Conservation (phyloP, 768 basidiomycete genomes). For the Amanita thiersii region DNA sequence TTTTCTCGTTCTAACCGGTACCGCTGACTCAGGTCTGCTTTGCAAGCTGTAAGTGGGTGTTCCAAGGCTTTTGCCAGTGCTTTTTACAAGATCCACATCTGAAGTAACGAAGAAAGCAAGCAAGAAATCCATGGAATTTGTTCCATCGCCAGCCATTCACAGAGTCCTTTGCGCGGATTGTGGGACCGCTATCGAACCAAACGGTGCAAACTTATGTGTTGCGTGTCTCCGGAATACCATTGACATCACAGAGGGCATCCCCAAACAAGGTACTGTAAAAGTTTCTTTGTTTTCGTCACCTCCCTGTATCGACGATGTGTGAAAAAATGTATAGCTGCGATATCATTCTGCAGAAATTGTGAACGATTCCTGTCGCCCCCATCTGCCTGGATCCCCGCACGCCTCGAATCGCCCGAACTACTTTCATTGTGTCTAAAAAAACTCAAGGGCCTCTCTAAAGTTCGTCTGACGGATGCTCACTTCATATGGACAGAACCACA, state of each 20-base stretch:
- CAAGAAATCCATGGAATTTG: conserved; percentile 67
- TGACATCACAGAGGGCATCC: conserved; percentile 97
- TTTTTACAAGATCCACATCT: neutral
- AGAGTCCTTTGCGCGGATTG: conserved; percentile 88
- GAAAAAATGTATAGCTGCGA: conserved; percentile 45
- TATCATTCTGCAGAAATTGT: conserved; percentile 93
- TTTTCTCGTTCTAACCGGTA: neutral
- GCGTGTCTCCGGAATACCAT: conserved; percentile 88
- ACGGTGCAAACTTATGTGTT: conserved; percentile 89
- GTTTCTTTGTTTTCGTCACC: conserved; percentile 5
- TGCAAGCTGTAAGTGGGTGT: too few species aligned
- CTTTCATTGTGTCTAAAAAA: conserved; percentile 93
- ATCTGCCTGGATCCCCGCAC: conserved; percentile 73
- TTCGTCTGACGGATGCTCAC: conserved; percentile 94
- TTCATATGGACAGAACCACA: conserved; percentile 99
- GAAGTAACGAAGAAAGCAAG: neutral
- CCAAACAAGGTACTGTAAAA: conserved; percentile 84
- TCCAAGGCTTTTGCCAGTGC: too few species aligned
- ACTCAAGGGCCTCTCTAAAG: conserved; percentile 88
- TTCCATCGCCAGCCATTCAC: conserved; percentile 66
- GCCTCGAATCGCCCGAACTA: conserved; percentile 88
- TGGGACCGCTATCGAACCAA: conserved; percentile 85
- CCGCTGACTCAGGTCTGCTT: neutral
- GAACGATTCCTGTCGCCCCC: conserved; percentile 94
- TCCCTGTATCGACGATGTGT: neutral